These are phyloP conservation scores for Ceratocystis papillata DNA, from an alignment of 2,329 filamentous ascomycete genomes.

Conservation along the genomic window DNA sequence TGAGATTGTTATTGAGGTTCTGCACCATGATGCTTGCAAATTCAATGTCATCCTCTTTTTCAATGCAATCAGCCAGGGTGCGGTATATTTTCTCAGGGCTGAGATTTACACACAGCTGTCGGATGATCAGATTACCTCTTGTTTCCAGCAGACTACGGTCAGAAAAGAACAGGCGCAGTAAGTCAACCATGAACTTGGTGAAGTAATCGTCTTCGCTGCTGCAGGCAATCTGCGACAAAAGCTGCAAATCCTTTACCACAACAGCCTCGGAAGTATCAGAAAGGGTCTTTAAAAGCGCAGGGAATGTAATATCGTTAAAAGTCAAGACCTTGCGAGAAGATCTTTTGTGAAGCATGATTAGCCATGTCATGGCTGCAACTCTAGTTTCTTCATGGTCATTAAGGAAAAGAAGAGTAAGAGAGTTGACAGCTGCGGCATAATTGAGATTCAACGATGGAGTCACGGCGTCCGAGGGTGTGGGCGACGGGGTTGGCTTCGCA, in stretches of 20 bases:
- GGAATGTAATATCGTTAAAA: conserved; percentile 95
- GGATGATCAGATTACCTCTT: conserved; percentile 88
- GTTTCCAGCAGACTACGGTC: conserved; percentile 85
- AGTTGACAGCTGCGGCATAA: conserved; percentile 88
- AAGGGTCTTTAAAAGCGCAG: conserved; percentile 86
- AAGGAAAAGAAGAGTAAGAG: conserved; percentile 81
- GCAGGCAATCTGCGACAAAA: conserved; percentile 89
- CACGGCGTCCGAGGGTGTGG: not conserved
- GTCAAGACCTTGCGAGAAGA: conserved; percentile 86
- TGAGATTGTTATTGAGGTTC: conserved; percentile 97
- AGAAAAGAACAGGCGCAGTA: conserved; percentile 89
- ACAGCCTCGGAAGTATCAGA: conserved; percentile 93
- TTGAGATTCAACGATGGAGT: conserved; percentile 54
- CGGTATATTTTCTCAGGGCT: conserved; percentile 93
- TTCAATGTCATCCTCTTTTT: conserved; percentile 95
- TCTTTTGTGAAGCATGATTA: conserved; percentile 95
- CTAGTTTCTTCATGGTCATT: conserved; percentile 95
- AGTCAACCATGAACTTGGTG: conserved; percentile 93
- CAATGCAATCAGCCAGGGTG: conserved; percentile 88
- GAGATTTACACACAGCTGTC: conserved; percentile 83
- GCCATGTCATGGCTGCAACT: conserved; percentile 86
- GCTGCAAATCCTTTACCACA: conserved; percentile 83
- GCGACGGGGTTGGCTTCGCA: conserved; percentile 28
- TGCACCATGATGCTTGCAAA: conserved; percentile 99
- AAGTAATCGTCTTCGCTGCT: conserved; percentile 98